These are phyloP conservation scores for Scleromitrula shiraiana DNA, from an alignment of 2,329 filamentous ascomycete species.

Conservation along the genomic window DNA sequence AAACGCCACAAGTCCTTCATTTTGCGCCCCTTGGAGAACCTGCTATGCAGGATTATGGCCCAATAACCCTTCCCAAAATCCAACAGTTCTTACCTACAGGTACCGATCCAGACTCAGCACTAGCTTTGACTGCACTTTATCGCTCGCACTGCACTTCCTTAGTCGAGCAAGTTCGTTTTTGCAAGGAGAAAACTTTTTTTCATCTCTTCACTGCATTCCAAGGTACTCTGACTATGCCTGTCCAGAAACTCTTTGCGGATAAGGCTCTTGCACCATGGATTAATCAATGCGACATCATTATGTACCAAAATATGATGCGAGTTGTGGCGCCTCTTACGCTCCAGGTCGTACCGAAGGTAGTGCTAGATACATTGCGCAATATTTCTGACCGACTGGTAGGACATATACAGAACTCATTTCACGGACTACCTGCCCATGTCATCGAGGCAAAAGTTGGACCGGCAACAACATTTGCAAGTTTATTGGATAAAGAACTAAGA, in stretches of 20 bases:
- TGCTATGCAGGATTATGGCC: slow-evolving; percentile 54
- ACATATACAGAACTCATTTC: slow-evolving; percentile 80
- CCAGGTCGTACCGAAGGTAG: slow-evolving; percentile 81
- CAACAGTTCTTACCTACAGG: slow-evolving; percentile 69
- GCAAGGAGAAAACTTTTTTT: slow-evolving; percentile 95
- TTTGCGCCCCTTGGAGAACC: slow-evolving; percentile 53
- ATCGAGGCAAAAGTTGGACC: slow-evolving; percentile 80
- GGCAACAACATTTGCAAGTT: slow-evolving; percentile 77
- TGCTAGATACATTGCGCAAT: slow-evolving; percentile 77
- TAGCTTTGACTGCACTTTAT: slow-evolving; percentile 80
- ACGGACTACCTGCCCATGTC: slow-evolving; percentile 77
- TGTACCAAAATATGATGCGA: slow-evolving; percentile 95
- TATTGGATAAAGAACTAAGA: slow-evolving; percentile 78
- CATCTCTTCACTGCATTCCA: slow-evolving; percentile 92
- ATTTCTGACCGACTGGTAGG: slow-evolving; percentile 75
- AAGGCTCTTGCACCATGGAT: slow-evolving; percentile 84
- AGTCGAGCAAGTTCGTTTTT: slow-evolving; percentile 90
- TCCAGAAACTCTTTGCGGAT: slow-evolving; percentile 84
- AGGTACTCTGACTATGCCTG: slow-evolving; percentile 91
- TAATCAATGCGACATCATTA: slow-evolving; percentile 86
- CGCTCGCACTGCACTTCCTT: slow-evolving; percentile 91
- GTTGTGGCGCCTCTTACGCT: slow-evolving; percentile 84
- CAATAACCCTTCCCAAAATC: slow-evolving; percentile 78
- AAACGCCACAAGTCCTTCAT: slow-evolving; percentile 50
- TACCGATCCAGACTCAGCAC: slow-evolving; percentile 80